Base-by-base conservation (phyloP, 2,329 filamentous ascomycete species). In the Cladophialophora bantiana region DNA sequence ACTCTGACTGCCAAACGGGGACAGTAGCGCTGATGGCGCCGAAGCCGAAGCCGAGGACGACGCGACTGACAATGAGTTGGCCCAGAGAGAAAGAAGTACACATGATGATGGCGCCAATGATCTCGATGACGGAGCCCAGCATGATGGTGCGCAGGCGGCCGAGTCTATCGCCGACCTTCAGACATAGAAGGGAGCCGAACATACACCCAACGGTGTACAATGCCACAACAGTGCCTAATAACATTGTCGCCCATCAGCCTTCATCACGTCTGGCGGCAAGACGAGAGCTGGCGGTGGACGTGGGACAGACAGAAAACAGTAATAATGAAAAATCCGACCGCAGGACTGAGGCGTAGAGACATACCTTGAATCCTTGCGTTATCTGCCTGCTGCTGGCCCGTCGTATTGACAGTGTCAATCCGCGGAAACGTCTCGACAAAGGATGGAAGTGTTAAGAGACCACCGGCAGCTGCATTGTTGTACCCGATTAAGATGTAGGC, bases 361-460 rank as follows among this genome's bases (percentile, higher is more conserved):
- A 12, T 50, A 50, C 45, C 45, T 12, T 70, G 68, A 42, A 69
- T 64, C 7, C 67, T 69, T 3, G 69, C 67, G 32, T 62, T 58
- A n/a, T 70, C 40, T 80, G 74, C 0, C 85, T 55, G 31, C 31
- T 55, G 53, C n/a, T 34, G 18, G 12, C 53, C 53, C 3, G 31
- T 35, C 31, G 53, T 55, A 36, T 55, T 34, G 34, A 55, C 53
- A n/a, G 53, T 55, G 15, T 55, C 53, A 12, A 55, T 55, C 15
- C 53, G 7, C 31, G 53, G 86, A 70, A 88, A 88, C 15, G 79
- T 77, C 1, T 76, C 72, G 1, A 87, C 79, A 72, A 91, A 92
- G 9, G 83, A 83, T 20, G 84, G 79, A 73, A 94, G 84, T 2
- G 90, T 92, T 64, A 94, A 81, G 70, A 94, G 87, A 64, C 89